A percentile compares a stretch with the other conserved stretches of the same genome.
Conservation (phyloP, 2,329 filamentous ascomycete species). For the Neofusicoccum laricinum region DNA sequence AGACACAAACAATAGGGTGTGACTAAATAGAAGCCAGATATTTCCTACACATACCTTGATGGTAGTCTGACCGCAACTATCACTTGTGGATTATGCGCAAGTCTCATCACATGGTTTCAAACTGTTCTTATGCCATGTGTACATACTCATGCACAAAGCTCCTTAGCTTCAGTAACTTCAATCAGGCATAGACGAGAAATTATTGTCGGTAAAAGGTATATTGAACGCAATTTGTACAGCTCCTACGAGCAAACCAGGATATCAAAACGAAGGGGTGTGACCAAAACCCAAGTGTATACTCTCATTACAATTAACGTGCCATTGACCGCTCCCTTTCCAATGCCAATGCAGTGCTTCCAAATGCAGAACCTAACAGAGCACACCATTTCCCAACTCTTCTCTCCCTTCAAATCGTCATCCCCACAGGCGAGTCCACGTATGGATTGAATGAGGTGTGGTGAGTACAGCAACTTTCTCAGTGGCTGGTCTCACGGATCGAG, state of each 20-base stretch:
- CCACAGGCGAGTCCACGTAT: neutral
- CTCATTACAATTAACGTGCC: slow-evolving; percentile 1
- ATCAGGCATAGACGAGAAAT: too few species aligned
- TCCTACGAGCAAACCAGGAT: neutral
- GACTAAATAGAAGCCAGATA: too few species aligned
- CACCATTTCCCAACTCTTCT: neutral
- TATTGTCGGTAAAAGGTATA: neutral
- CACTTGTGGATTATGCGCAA: too few species aligned
- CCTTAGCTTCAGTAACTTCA: neutral
- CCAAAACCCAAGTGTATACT: neutral
- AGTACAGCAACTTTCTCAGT: neutral
- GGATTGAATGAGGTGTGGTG: neutral
- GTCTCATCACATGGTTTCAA: too few species aligned
- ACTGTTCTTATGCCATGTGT: too few species aligned
- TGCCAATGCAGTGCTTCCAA: slow-evolving; percentile 4
- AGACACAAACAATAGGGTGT: too few species aligned
- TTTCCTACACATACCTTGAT: too few species aligned
- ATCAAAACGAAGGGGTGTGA: neutral
- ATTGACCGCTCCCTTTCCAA: neutral
- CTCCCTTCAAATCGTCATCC: neutral
- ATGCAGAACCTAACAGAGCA: neutral
- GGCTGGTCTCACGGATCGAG: neutral
- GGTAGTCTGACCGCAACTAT: too few species aligned
- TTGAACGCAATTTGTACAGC: neutral
- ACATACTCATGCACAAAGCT: too few species aligned